phyloP scores from a whole-genome alignment of 148 eudicot species.

The Rhododendron williamsianum region DNA sequence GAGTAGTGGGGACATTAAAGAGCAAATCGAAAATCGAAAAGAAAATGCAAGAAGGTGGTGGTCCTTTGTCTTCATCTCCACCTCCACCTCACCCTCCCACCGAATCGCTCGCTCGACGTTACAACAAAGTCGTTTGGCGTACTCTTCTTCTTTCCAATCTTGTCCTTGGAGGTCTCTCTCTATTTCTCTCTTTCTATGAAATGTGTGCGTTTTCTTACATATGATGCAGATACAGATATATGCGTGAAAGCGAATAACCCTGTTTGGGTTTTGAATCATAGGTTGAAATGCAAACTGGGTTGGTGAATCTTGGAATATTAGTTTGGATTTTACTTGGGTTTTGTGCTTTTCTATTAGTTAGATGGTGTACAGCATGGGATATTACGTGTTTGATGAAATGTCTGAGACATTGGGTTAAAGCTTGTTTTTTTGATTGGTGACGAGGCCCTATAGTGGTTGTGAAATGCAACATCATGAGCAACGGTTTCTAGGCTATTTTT shows the following conservation, averaged over 20 bases:
- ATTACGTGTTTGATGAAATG: slow-evolving; percentile 9
- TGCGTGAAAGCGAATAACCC: background rate
- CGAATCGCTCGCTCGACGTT: slow-evolving; percentile 5
- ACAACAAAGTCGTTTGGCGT: slow-evolving; percentile 12
- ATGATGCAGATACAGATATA: background rate
- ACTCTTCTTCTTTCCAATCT: slow-evolving; percentile 8
- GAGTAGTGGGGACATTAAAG: background rate
- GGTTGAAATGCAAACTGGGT: background rate
- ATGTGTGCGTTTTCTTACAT: background rate
- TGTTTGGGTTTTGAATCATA: background rate
- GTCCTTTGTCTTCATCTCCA: background rate
- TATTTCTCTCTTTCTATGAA: background rate
- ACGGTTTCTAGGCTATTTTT: background rate
- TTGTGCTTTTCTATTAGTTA: background rate
- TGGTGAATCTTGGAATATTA: background rate
- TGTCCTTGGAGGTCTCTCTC: slow-evolving; percentile 12
- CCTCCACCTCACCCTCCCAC: background rate
- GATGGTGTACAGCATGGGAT: background rate
- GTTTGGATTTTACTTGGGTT: background rate
- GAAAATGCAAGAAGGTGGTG: background rate
- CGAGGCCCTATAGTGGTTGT: background rate
- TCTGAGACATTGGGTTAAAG: background rate
- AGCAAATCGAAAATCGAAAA: background rate
- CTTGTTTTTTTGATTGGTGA: background rate
- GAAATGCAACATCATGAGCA: background rate